Evolutionary conservation across 805 yeast species (phyloP).

Genomic region (Lipomyces sp.): DNA sequence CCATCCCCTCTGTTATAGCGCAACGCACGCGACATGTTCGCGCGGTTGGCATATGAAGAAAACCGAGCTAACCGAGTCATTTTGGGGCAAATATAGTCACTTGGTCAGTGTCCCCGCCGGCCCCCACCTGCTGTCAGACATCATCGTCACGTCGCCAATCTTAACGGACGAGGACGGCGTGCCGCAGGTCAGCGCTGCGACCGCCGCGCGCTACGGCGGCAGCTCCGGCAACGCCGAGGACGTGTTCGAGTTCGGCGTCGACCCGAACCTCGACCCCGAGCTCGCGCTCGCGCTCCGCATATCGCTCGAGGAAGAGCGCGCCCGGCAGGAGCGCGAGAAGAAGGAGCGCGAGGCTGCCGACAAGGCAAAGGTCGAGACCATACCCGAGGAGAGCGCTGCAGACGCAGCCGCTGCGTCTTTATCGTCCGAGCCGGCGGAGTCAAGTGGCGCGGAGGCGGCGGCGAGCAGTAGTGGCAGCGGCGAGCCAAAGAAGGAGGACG

Average conservation of each 20-base stretch:
- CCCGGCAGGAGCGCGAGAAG: constrained; percentile 71
- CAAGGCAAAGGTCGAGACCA: constrained; percentile 11
- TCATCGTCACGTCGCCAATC: constrained; percentile 71
- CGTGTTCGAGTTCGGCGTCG: constrained; percentile 66
- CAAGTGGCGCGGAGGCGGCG: neutral
- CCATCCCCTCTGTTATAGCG: neutral
- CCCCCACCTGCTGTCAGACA: constrained; percentile 77
- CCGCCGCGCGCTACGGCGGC: constrained; percentile 46
- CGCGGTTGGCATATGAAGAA: neutral
- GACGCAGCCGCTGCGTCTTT: constrained; percentile 6
- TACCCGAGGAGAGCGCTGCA: constrained; percentile 22
- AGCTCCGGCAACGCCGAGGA: constrained; percentile 29
- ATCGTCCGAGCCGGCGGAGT: neutral
- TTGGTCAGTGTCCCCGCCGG: constrained; percentile 87
- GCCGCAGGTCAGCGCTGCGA: constrained; percentile 37
- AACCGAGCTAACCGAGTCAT: neutral
- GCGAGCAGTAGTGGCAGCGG: constrained; percentile 1
- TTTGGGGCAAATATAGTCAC: constrained; percentile 47
- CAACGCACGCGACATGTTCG: neutral
- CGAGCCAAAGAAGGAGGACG: neutral
- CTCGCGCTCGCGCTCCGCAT: constrained; percentile 91
- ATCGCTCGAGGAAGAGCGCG: constrained; percentile 91
- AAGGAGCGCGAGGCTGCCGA: constrained; percentile 16
- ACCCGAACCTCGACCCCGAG: constrained; percentile 94
- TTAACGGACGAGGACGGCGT: constrained; percentile 59